Evolutionary conservation across 371 early-diverging fungal genomes (phyloP), one percentile per base, ranked within the genome.

Genomic region (Mortierella sp.): DNA sequence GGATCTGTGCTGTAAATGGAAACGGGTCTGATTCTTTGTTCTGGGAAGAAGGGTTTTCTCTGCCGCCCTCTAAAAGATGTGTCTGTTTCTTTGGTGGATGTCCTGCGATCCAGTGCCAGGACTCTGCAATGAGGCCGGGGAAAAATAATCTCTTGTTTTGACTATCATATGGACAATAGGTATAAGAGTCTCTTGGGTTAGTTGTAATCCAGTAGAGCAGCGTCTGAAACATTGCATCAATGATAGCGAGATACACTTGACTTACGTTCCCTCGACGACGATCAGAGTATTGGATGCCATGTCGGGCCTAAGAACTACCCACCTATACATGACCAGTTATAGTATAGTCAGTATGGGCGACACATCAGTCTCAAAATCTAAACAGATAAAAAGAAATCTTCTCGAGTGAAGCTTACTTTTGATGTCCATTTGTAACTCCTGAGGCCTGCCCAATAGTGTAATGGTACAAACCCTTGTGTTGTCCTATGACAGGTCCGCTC

Each of bases 361-460:
- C 9, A 25, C 7, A 11, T 29, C 2, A 46, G 60, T 25, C 18
- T 58, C 1, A 14, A 7, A n/a, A 26, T 9, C n/a, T n/a, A n/a
- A n/a, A n/a, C n/a, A n/a, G 11, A 11, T 21, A 57, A 57, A 16
- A 57, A 7, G n/a, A 6, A 18, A 9, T 21, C 57, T 26, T 14
- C 55, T 26, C 26, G 6, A 18, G 16, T 56, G n/a, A 9, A 28
- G 25, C 60, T 64, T 75, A 89, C 86, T 88, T 88, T 43, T 88
- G 76, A 16, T 77, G 72, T 5, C 86, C 86, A 74, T 90, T 81
- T 48, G 83, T 77, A 19, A 93, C 87, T 18, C 85, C 82, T 1
- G 92, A 90, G 0, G 89, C 82, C 72, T 95, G 94, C 15, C 95
- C 95, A 26, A 94, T 85, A 4, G 93, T 94, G 68, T 89, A 93